Conservation (phyloP, 305 asterid species). For the Ajuga reptans region DNA sequence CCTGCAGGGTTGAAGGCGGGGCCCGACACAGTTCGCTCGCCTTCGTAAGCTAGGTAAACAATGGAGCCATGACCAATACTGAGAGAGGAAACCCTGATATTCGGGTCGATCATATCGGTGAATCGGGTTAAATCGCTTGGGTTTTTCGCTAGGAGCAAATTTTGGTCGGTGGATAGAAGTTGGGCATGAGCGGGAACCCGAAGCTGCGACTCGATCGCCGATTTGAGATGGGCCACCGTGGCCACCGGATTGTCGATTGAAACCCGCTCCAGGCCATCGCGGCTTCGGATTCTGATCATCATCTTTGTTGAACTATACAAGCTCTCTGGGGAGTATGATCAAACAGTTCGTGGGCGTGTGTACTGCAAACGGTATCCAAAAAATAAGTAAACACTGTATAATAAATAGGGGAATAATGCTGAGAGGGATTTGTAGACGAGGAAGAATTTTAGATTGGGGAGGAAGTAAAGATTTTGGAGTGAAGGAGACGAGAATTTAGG, state of each 20-base stretch:
- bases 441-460: slow-evolving; percentile 12
- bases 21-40: slow-evolving; percentile 75
- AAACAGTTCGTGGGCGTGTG: slow-evolving; percentile 23
- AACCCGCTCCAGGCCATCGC: slow-evolving; percentile 89
- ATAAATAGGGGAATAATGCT: not conserved
- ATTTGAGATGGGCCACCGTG: slow-evolving; percentile 56
- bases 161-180: slow-evolving; percentile 73
- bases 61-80: slow-evolving; percentile 71
- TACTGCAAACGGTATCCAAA: not conserved
- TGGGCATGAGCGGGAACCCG: slow-evolving; percentile 68
- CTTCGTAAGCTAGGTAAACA: slow-evolving; percentile 65
- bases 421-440: not conserved
- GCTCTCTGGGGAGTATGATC: slow-evolving; percentile 14
- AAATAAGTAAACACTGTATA: not conserved
- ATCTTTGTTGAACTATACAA: slow-evolving; percentile 30
- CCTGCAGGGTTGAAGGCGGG: slow-evolving; percentile 69
- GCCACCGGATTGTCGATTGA: slow-evolving; percentile 50
- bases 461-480: slow-evolving; percentile 20
- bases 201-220: slow-evolving; percentile 65
- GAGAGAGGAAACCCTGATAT: slow-evolving; percentile 38
- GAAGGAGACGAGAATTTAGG: slow-evolving; percentile 20
- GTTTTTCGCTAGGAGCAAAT: slow-evolving; percentile 68
- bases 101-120: slow-evolving; percentile 63
- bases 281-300: slow-evolving; percentile 95
- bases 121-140: slow-evolving; percentile 46